Base-by-base conservation (phyloP, 306 rosid genomes). In the Canavalia gladiata region DNA sequence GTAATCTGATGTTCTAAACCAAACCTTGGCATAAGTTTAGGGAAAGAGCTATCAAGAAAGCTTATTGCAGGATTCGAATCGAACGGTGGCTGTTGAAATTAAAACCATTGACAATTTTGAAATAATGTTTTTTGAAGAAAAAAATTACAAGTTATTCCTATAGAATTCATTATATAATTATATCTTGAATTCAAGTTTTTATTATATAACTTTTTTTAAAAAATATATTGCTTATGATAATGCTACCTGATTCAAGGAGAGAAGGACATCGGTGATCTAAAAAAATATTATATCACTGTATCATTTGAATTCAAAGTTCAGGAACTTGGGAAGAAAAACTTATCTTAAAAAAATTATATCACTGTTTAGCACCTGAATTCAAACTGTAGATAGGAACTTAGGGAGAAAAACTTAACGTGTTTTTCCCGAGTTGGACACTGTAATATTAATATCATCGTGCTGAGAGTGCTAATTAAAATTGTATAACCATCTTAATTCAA, bases 21-120 rank as follows among this genome's bases (percentile, higher is more conserved):
- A 37, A 4, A 2, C 41, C 41, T 18, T 37, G 41, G 4, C 41
- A 4, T 2, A 37, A 37, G 41, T 37, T 37, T 4, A 11, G 43
- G 60, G 33, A 35, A 25, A 59, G 10, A 42, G 25, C 50, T 33
- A 62, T 54, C 12, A 37, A 2, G 3, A 35, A 76, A 50, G 10
- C 74, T 47, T 77, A 49, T 67, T 10, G 7, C 54, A 28, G 45
- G 72, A 67, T 64, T 37, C 70, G 30, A 10, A 64, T 76, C 50
- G 12, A 45, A 56, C 0, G 6, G 12, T 8, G 30, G 43, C 1
- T 3, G 42, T 30, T 41, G 78, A 41, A 57, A 57, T 28, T 74
- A 11, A n/a, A 35, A 25, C 31, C 29, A 8, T 39, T 67, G 8
- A 28, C 6, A 39, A 41, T 39, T n/a, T 41, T n/a, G 7, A 41